phyloP scores from a whole-genome alignment of 2,329 filamentous ascomycete species.

The Ophiostoma novo-ulmi region DNA sequence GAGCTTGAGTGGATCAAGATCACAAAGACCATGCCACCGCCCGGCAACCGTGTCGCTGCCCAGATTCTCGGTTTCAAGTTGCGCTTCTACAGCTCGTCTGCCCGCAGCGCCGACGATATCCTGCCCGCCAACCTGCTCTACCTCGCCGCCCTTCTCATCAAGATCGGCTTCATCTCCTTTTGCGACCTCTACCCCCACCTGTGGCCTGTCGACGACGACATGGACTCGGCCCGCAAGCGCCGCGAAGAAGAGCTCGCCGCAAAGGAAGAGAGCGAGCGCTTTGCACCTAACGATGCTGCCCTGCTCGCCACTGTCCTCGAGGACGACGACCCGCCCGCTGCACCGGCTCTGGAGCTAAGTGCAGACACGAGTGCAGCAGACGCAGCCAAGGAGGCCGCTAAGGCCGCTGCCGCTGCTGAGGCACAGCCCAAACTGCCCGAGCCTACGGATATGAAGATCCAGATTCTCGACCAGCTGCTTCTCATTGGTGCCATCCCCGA shows the following conservation, averaged over 20 bases:
- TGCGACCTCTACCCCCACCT: slow-evolving; percentile 88
- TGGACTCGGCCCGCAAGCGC: slow-evolving; percentile 67
- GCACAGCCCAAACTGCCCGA: slow-evolving; percentile 38
- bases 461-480: slow-evolving; percentile 76
- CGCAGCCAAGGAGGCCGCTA: slow-evolving; percentile 56
- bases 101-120: slow-evolving; percentile 65
- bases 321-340: slow-evolving; percentile 65
- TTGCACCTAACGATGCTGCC: slow-evolving; percentile 73
- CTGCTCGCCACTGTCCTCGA: slow-evolving; percentile 81
- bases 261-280: slow-evolving; percentile 64
- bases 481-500: slow-evolving; percentile 91
- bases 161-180: slow-evolving; percentile 93
- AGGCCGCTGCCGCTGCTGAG: slow-evolving; percentile 33
- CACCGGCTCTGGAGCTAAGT: slow-evolving; percentile 27
- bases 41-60: slow-evolving; percentile 84
- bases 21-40: slow-evolving; percentile 76
- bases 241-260: slow-evolving; percentile 73
- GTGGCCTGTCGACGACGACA: slow-evolving; percentile 76
- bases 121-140: slow-evolving; percentile 91
- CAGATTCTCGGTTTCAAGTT: slow-evolving; percentile 96
- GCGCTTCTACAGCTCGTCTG: slow-evolving; percentile 82
- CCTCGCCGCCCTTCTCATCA: slow-evolving; percentile 85
- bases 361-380: slow-evolving; percentile 48
- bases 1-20: slow-evolving; percentile 70
- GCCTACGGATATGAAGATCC: slow-evolving; percentile 59